Conservation (phyloP, 2,329 filamentous ascomycete genomes). For the Pseudocercospora eumusae region DNA sequence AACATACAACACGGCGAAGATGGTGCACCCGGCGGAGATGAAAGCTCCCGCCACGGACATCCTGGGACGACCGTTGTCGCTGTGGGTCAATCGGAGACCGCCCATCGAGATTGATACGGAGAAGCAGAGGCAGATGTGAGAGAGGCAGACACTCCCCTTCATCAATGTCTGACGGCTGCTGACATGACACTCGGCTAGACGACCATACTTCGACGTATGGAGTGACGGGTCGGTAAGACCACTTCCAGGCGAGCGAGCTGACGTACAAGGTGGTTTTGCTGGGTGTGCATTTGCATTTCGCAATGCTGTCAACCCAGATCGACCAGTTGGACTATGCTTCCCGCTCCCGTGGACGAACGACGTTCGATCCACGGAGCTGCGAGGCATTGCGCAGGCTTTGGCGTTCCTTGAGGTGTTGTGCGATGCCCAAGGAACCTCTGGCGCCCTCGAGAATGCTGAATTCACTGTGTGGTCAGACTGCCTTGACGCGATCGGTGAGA, state of each 20-base stretch:
- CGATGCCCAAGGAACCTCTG: neutral
- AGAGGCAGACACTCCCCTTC: neutral
- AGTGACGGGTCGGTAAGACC: neutral
- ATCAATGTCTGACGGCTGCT: neutral
- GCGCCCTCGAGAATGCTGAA: neutral
- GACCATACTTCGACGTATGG: slow-evolving; percentile 1
- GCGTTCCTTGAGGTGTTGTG: neutral
- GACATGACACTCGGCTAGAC: slow-evolving; percentile 1
- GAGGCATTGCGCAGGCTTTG: neutral
- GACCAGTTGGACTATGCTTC: slow-evolving; percentile 3
- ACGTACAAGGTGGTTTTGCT: neutral
- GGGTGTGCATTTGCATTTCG: neutral
- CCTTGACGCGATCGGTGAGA: slow-evolving; percentile 9
- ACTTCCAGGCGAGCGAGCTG: neutral
- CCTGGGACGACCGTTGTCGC: neutral
- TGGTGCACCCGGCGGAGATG: neutral
- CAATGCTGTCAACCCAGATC: neutral
- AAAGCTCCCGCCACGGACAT: neutral
- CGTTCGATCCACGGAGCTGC: neutral
- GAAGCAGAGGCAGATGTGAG: neutral
- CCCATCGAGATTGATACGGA: neutral
- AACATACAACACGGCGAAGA: neutral
- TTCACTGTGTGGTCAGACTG: slow-evolving; percentile 14
- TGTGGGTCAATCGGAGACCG: neutral
- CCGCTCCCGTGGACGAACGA: neutral